Conservation (phyloP, 345 rosid genomes). For the Rhodamnia rubescens region DNA sequence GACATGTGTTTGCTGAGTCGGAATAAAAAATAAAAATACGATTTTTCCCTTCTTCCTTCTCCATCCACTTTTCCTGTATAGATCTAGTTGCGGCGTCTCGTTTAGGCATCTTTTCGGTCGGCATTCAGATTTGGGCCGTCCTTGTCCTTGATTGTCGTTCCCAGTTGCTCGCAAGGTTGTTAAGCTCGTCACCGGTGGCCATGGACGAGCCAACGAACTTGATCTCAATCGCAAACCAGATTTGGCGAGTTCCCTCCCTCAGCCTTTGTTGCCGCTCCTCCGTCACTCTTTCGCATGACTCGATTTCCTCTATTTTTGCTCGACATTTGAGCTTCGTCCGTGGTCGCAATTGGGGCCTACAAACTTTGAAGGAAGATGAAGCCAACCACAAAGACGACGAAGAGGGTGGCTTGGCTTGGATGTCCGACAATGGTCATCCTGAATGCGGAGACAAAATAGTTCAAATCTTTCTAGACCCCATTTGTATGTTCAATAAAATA, state of each 20-base stretch:
- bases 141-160: neutral
- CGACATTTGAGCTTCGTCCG: neutral
- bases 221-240: neutral
- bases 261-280: neutral
- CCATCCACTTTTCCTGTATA: neutral
- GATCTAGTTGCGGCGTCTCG: neutral
- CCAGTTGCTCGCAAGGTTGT: neutral
- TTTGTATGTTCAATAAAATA: no score
- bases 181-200: neutral
- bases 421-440: neutral
- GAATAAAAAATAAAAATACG: neutral
- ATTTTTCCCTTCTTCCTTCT: accelerated
- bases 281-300: neutral
- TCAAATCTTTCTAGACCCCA: no score
- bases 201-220: neutral
- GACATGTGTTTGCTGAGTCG: neutral
- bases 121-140: neutral
- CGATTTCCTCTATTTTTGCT: neutral
- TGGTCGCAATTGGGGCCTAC: neutral
- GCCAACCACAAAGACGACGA: neutral
- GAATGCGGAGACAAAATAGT: neutral
- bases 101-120: neutral
- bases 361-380: neutral
- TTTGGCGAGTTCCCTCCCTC: neutral
- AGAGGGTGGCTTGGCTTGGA: neutral